These are phyloP conservation scores for Penicillium herquei DNA, from an alignment of 495 filamentous ascomycete genomes.

Conservation along the genomic window DNA sequence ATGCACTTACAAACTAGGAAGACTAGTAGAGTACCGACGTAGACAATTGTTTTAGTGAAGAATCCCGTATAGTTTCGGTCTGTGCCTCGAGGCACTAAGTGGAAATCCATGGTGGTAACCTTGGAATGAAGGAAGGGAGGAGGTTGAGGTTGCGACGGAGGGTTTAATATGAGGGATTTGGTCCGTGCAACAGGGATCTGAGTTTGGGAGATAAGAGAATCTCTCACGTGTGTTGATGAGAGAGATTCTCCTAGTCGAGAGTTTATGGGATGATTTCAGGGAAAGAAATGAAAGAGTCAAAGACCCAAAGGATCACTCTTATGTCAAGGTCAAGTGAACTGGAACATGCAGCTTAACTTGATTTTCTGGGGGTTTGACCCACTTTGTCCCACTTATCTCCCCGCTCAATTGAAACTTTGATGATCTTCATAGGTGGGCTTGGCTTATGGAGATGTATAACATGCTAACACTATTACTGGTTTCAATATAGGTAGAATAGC, in stretches of 20 bases:
- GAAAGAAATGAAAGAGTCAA: neutral
- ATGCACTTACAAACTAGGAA: constrained; percentile 58
- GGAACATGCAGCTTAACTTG: neutral
- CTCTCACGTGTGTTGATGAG: too few relatives aligned
- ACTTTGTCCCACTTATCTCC: constrained; percentile 4
- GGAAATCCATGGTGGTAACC: constrained; percentile 38
- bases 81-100: constrained; percentile 39
- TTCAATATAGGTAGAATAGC: too few relatives aligned
- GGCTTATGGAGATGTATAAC: too few relatives aligned
- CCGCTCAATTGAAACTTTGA: neutral
- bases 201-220: neutral
- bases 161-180: neutral
- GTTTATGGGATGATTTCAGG: neutral
- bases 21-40: constrained; percentile 53
- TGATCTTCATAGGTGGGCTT: neutral
- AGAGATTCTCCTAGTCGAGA: neutral
- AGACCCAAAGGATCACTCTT: neutral
- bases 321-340: constrained; percentile 1
- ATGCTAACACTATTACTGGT: too few relatives aligned
- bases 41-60: constrained; percentile 55
- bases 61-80: constrained; percentile 50
- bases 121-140: neutral
- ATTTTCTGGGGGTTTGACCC: neutral
- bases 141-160: constrained; percentile 11
- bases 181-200: constrained; percentile 14